Percentiles rank a stretch among this genome's conserved stretches.
These are phyloP conservation scores for Blastobotrys indianensis DNA, from an alignment of 1,139 yeast genomes.

Conservation along the genomic window DNA sequence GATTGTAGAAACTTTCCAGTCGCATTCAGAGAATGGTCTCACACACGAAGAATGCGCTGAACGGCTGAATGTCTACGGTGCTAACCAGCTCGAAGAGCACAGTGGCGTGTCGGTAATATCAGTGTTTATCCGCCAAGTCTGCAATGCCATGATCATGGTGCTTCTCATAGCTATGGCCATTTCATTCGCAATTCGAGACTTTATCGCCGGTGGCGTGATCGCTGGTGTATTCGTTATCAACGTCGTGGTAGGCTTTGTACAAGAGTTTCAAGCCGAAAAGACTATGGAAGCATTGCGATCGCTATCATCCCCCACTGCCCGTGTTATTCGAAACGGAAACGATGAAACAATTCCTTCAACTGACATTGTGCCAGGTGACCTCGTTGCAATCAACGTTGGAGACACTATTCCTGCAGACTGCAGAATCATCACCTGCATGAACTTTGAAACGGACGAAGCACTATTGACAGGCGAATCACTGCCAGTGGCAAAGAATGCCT, in stretches of 20 bases:
- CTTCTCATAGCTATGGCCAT: conserved; percentile 68
- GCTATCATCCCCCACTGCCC: conserved; percentile 68
- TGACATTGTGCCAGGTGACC: conserved; percentile 75
- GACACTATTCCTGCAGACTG: conserved; percentile 78
- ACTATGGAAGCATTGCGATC: conserved; percentile 73
- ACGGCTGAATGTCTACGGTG: conserved; percentile 43
- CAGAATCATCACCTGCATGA: conserved; percentile 53
- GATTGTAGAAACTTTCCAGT: conserved; percentile 29
- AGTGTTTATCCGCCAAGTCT: conserved; percentile 62
- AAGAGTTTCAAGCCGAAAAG: conserved; percentile 68
- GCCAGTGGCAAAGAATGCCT: conserved; percentile 58
- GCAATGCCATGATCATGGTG: conserved; percentile 78
- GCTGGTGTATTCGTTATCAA: conserved; percentile 64
- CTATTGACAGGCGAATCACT: conserved; percentile 75
- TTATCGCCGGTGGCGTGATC: conserved; percentile 82
- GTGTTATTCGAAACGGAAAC: conserved; percentile 59
- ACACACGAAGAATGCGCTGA: conserved; percentile 35
- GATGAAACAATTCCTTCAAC: conserved; percentile 56
- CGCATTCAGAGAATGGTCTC: conserved; percentile 47
- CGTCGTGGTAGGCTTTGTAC: conserved; percentile 63
- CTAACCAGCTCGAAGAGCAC: conserved; percentile 58
- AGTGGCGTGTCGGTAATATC: conserved; percentile 49
- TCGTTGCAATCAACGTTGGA: conserved; percentile 61
- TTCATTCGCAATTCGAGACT: conserved; percentile 68
- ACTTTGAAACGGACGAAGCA: conserved; percentile 78